phyloP scores from a whole-genome alignment of 495 filamentous ascomycete species.

The Aspergillus biplanus region DNA sequence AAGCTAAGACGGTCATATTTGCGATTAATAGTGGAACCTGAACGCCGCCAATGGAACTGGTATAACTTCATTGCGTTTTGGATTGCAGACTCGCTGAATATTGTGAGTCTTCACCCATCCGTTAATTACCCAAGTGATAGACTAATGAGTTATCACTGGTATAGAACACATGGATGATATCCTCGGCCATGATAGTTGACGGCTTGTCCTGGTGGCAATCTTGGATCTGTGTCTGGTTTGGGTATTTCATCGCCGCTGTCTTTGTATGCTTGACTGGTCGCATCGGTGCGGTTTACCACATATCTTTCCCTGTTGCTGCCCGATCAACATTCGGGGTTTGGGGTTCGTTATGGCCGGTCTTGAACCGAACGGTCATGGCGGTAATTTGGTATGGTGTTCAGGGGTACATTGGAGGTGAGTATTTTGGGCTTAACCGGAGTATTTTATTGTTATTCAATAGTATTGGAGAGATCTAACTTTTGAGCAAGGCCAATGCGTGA shows the following conservation, averaged over 20 bases:
- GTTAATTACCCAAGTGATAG: background rate
- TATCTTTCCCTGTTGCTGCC: conserved; percentile 80
- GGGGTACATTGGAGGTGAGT: conserved; percentile 75
- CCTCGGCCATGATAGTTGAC: conserved; percentile 75
- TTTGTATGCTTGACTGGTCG: conserved; percentile 82
- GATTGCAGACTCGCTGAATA: conserved; percentile 94
- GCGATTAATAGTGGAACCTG: conserved; percentile 67
- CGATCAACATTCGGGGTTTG: conserved; percentile 84
- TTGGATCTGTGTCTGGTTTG: conserved; percentile 87
- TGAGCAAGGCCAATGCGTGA: conserved; percentile 66
- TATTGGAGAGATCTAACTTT: conserved; percentile 12
- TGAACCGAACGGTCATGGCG: conserved; percentile 90
- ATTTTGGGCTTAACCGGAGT: background rate
- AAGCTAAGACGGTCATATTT: background rate
- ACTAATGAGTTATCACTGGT: conserved; percentile 20
- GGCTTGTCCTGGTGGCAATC: conserved; percentile 95
- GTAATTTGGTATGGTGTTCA: conserved; percentile 79
- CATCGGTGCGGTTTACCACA: conserved; percentile 88
- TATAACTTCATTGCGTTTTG: conserved; percentile 92
- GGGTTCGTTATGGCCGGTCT: conserved; percentile 87
- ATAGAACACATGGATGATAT: conserved; percentile 96
- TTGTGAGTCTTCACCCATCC: conserved; percentile 50
- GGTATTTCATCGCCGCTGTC: conserved; percentile 74
- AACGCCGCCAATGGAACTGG: conserved; percentile 82
- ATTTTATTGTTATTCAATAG: background rate